A percentile compares a stretch with the other conserved stretches of the same genome.
These are phyloP conservation scores for Sequoiadendron giganteum DNA, from an alignment of 75 land plant genomes.

Conservation along the genomic window DNA sequence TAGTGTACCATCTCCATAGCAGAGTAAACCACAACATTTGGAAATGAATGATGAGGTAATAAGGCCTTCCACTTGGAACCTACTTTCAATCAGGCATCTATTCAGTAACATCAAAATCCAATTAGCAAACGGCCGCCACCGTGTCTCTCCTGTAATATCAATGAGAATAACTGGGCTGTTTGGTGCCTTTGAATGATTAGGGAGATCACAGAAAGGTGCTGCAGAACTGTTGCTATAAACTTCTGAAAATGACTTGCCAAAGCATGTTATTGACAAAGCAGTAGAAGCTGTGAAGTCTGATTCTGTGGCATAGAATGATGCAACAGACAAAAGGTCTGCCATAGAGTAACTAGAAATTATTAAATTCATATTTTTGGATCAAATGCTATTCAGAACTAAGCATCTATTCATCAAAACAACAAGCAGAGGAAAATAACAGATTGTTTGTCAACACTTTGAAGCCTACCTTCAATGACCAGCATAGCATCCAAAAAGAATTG, in stretches of 20 bases:
- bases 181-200: constrained; percentile 53
- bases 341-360: constrained; percentile 5
- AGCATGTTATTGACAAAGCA: constrained; percentile 60
- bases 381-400: not conserved
- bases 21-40: not conserved
- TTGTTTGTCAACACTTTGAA: not conserved
- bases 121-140: constrained; percentile 80
- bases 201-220: constrained; percentile 55
- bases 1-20: constrained; percentile 59
- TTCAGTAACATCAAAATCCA: constrained; percentile 66
- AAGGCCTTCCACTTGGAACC: constrained; percentile 83
- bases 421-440: not conserved
- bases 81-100: constrained; percentile 70
- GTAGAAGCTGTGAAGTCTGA: constrained; percentile 21
- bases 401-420: not conserved
- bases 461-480: constrained; percentile 65
- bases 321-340: constrained; percentile 77
- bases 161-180: constrained; percentile 68
- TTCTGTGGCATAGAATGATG: constrained; percentile 34
- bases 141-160: constrained; percentile 51
- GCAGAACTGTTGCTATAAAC: constrained; percentile 20
- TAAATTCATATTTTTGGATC: not conserved
- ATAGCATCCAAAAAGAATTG: constrained; percentile 72
- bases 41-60: constrained; percentile 51
- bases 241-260: constrained; percentile 51